A percentile compares a stretch with the other conserved stretches of the same genome.
Conservation (phyloP, 1,284 basidiomycete genomes). For the Megacollybia platyphylla region DNA sequence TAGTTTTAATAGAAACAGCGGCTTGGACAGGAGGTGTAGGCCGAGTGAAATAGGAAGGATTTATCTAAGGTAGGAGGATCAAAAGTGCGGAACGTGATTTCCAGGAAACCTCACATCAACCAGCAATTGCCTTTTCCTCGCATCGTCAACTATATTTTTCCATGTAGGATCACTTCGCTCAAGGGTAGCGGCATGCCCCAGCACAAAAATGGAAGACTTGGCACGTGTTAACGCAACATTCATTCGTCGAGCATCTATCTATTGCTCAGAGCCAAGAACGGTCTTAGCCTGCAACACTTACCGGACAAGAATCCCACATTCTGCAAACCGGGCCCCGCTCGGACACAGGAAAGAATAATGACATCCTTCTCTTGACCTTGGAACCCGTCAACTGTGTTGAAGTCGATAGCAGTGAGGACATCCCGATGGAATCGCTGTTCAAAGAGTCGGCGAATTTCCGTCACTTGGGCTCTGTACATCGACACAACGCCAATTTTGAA, state of each 20-base stretch:
- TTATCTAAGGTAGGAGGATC: no score
- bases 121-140: constrained; percentile 40
- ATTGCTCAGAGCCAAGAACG: constrained; percentile 4
- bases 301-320: constrained; percentile 85
- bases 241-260: constrained; percentile 75
- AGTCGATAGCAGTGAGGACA: constrained; percentile 71
- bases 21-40: no score
- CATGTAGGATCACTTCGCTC: constrained; percentile 77
- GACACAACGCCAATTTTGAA: constrained; percentile 84
- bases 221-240: constrained; percentile 97
- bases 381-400: constrained; percentile 97
- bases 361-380: constrained; percentile 97
- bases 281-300: constrained; percentile 14
- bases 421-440: constrained; percentile 60
- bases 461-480: constrained; percentile 91
- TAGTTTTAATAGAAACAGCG: no score
- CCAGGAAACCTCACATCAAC: constrained; percentile 8
- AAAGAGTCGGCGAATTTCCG: constrained; percentile 68
- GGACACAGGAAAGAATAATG: constrained; percentile 90
- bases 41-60: no score
- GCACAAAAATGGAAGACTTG: constrained; percentile 86
- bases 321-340: constrained; percentile 73
- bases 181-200: constrained; percentile 83
- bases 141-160: constrained; percentile 70
- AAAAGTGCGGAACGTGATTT: no score